phyloP scores from a whole-genome alignment of 2,329 filamentous ascomycete species.

The Colletotrichum abscissum region DNA sequence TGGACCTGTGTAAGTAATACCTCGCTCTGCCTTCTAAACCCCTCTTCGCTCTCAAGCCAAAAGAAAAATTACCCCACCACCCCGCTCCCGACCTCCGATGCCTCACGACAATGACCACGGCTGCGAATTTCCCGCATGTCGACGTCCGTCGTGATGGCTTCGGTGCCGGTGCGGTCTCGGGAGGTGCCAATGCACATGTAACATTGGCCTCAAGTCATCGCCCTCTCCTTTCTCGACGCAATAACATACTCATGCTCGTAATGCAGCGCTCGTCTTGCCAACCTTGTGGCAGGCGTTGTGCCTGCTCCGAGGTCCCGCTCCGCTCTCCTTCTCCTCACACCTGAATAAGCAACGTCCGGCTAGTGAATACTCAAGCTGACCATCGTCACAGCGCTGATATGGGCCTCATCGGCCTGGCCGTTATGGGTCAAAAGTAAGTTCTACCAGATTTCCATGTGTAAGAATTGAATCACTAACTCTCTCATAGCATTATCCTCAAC shows the following conservation, averaged over 20 bases:
- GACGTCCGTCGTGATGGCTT: conserved; percentile 19
- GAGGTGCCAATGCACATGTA: conserved; percentile 13
- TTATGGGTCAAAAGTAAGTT: conserved; percentile 71
- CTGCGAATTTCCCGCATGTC: conserved; percentile 49
- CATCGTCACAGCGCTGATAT: conserved; percentile 79
- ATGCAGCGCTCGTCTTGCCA: conserved; percentile 78
- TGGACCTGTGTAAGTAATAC: conserved; percentile 73
- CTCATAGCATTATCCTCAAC: conserved; percentile 90
- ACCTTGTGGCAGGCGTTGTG: conserved; percentile 54
- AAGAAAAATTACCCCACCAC: conserved; percentile 50
- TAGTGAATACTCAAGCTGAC: conserved; percentile 60
- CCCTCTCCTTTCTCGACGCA: conserved; percentile 3
- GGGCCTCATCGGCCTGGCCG: conserved; percentile 91
- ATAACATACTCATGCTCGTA: conserved; percentile 28
- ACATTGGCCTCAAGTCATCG: conserved; percentile 3
- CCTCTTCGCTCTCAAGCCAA: conserved; percentile 19
- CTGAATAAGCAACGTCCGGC: conserved; percentile 31
- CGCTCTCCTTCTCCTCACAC: conserved; percentile 38
- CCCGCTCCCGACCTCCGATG: conserved; percentile 46
- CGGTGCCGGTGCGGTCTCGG: background rate
- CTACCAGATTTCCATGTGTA: no score
- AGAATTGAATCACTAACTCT: conserved; percentile 12
- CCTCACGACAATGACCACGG: conserved; percentile 36
- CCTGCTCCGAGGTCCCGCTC: conserved; percentile 53
- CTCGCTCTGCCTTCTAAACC: conserved; percentile 38